phyloP scores from a whole-genome alignment of 108 stramenopile genomes.

The Pseudonitzschia multistriata region DNA sequence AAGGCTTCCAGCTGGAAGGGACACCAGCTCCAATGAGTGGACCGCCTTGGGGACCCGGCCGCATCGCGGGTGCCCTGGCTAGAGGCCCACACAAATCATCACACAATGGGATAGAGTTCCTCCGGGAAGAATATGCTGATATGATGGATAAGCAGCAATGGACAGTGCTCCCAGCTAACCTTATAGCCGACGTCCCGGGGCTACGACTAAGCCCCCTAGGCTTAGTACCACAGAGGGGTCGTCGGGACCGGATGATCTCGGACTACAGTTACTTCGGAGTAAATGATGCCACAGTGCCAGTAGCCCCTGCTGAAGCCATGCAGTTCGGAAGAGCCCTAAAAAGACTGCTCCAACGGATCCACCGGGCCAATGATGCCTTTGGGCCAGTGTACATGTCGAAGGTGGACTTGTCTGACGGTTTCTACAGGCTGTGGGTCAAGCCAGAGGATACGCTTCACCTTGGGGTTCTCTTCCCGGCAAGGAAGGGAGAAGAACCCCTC shows the following conservation, averaged over 20 bases:
- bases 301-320: slow-evolving; percentile 31
- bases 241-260: slow-evolving; percentile 30
- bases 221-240: slow-evolving; percentile 35
- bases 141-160: too few relatives aligned
- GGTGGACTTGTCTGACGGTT: slow-evolving; percentile 34
- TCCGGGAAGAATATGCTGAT: too few relatives aligned
- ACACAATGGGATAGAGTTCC: too few relatives aligned
- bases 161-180: slow-evolving; percentile 18
- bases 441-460: slow-evolving; percentile 29
- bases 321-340: slow-evolving; percentile 36
- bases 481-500: too few relatives aligned
- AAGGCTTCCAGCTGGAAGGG: too few relatives aligned
- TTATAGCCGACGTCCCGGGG: slow-evolving; percentile 6
- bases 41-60: too few relatives aligned
- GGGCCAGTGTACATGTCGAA: slow-evolving; percentile 19
- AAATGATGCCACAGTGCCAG: slow-evolving; percentile 30
- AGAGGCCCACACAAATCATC: too few relatives aligned
- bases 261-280: slow-evolving; percentile 34
- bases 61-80: too few relatives aligned
- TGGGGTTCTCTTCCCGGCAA: too few relatives aligned
- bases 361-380: slow-evolving; percentile 1
- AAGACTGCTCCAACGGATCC: background rate
- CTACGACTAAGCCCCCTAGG: slow-evolving; percentile 32
- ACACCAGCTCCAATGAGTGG: too few relatives aligned
- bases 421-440: slow-evolving; percentile 25